These are phyloP conservation scores for Pseudisothecium myosuroides DNA, from an alignment of 225 moss, liverwort and hornwort genomes.

Conservation along the genomic window DNA sequence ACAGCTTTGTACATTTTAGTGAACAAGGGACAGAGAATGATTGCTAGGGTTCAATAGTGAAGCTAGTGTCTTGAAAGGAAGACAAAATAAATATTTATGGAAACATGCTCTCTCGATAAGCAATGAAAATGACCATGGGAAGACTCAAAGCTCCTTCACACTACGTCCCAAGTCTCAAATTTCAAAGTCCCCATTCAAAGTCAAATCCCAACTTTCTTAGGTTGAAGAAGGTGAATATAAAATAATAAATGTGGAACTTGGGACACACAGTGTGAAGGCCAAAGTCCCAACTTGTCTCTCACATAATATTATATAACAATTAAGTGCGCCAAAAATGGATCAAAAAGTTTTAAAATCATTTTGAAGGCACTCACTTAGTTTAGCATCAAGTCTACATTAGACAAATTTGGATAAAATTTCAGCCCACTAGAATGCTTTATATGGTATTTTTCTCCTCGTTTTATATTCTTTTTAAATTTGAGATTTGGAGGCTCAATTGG, in stretches of 20 bases:
- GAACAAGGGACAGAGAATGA: not conserved
- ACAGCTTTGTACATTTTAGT: not conserved
- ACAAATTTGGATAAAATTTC: not conserved
- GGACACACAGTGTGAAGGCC: not conserved
- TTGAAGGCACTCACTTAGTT: accelerated
- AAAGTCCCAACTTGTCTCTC: not conserved
- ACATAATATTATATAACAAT: not conserved
- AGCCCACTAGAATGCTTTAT: not conserved
- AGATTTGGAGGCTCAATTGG: not conserved
- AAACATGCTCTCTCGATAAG: not conserved
- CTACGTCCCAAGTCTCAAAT: not conserved
- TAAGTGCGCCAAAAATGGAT: accelerated
- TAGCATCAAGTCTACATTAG: not conserved
- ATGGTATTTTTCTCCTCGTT: not conserved
- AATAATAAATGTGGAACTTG: not conserved
- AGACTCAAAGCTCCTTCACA: not conserved
- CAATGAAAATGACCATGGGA: accelerated
- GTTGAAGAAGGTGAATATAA: not conserved
- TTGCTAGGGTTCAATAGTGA: not conserved
- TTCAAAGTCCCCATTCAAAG: not conserved
- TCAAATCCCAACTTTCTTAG: not conserved
- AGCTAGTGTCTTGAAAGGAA: not conserved
- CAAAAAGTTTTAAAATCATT: too few species aligned
- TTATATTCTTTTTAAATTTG: not conserved
- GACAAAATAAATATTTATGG: not conserved